These are phyloP conservation scores for Piromyces sp. DNA, from an alignment of 192 early-diverging fungal genomes.

Conservation along the genomic window DNA sequence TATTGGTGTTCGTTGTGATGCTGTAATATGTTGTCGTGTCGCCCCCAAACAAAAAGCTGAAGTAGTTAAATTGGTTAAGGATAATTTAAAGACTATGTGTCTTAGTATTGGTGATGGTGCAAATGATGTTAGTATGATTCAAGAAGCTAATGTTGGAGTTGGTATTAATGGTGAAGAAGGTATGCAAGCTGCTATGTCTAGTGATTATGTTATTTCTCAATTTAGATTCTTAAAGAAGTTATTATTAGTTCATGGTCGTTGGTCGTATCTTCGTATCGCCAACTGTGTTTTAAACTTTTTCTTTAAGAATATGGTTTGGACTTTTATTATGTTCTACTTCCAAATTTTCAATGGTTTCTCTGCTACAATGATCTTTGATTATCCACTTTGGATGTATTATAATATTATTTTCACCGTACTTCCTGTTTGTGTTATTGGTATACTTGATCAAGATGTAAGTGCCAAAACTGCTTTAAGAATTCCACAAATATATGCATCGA, in stretches of 20 bases:
- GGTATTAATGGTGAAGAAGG: slow-evolving; percentile 93
- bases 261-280: slow-evolving; percentile 61
- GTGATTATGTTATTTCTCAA: slow-evolving; percentile 84
- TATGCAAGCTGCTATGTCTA: slow-evolving; percentile 79
- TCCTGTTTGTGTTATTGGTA: slow-evolving; percentile 44
- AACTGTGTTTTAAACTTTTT: slow-evolving; percentile 83
- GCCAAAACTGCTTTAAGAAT: slow-evolving; percentile 19
- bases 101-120: slow-evolving; percentile 88
- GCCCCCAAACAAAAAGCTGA: slow-evolving; percentile 89
- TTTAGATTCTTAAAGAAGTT: slow-evolving; percentile 72
- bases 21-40: slow-evolving; percentile 95
- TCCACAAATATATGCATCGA: slow-evolving; percentile 43
- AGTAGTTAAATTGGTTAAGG: slow-evolving; percentile 76
- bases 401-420: slow-evolving; percentile 62
- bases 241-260: slow-evolving; percentile 81
- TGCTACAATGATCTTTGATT: slow-evolving; percentile 62
- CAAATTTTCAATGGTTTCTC: slow-evolving; percentile 78
- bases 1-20: slow-evolving; percentile 59
- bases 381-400: slow-evolving; percentile 83
- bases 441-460: slow-evolving; percentile 47
- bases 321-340: slow-evolving; percentile 74
- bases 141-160: slow-evolving; percentile 85
- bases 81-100: slow-evolving; percentile 67
- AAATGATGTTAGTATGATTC: slow-evolving; percentile 53
- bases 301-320: slow-evolving; percentile 89